Percentiles rank a stretch among this genome's conserved stretches.
These are phyloP conservation scores for Pseudogymnoascus sp. DNA, from an alignment of 2,329 filamentous ascomycete species.

Conservation along the genomic window DNA sequence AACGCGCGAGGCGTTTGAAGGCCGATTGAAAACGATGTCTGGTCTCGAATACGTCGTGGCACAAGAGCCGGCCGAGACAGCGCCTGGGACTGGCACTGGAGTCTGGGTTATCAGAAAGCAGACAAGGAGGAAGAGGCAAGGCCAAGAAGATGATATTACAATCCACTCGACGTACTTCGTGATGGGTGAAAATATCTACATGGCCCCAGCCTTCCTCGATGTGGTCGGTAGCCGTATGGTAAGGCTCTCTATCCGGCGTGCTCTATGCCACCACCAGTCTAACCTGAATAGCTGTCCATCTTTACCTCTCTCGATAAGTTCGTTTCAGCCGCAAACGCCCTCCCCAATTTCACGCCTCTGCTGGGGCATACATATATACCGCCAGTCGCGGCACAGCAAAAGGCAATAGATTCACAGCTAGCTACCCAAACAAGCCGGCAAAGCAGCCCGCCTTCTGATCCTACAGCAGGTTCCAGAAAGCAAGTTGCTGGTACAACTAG, in stretches of 20 bases:
- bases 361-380: constrained; percentile 36
- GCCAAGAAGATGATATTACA: constrained; percentile 49
- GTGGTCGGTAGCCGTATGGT: constrained; percentile 53
- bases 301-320: constrained; percentile 27
- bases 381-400: constrained; percentile 17
- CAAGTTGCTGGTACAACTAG: constrained; percentile 18
- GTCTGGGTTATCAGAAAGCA: constrained; percentile 66
- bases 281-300: constrained; percentile 17
- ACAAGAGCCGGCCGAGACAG: constrained; percentile 55
- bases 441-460: constrained; percentile 40
- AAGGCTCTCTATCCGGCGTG: constrained; percentile 19
- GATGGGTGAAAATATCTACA: constrained; percentile 58
- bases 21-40: constrained; percentile 53
- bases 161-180: constrained; percentile 56
- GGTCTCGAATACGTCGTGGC: constrained; percentile 60
- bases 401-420: constrained; percentile 19
- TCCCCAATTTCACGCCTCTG: constrained; percentile 40
- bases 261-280: constrained; percentile 13
- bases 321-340: constrained; percentile 26
- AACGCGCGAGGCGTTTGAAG: constrained; percentile 57
- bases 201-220: constrained; percentile 54
- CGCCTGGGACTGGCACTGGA: constrained; percentile 51
- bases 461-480: constrained; percentile 19
- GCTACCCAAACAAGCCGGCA: constrained; percentile 24
- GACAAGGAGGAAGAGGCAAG: constrained; percentile 48